Base-by-base conservation (phyloP, 2,329 filamentous ascomycete species). In the Calonectria montana region DNA sequence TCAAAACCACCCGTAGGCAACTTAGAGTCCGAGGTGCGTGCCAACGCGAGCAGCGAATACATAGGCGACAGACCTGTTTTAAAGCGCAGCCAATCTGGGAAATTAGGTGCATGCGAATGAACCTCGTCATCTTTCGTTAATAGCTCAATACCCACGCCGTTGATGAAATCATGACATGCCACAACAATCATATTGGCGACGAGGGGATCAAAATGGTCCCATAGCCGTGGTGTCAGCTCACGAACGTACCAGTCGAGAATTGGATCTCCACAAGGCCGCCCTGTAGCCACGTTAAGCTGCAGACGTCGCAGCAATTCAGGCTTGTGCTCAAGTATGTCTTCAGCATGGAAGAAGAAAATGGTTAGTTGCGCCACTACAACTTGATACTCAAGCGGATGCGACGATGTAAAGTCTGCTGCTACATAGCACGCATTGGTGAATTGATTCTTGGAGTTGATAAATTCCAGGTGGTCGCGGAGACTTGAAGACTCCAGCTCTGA, bases 51-150 rank as follows among this genome's bases (percentile, higher is more conserved):
- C 9, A 71, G 69, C 10, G 69, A 65, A 45, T 71, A 71, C 69
- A 71, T 71, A 35, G 69, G 69, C 16, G 69, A 71, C 21, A 71
- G 45, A 1, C 69, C 69, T 29, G 65, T 71, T 57, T 71, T 71
- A 57, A 68, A 71, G 47, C 69, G 69, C 29, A 71, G 21, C 69
- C 69, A 71, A 45, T 68, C 65, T 12, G 69, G 69, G 39, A 71
- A 71, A 15, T 50, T 50, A 23, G 57, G 55, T 10, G 69, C 64
- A 7, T 67, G n/a, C 25, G 16, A 39, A 37, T 65, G 23, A 18
- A 53, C 48, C 9, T 29, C 27, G 48, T 25, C 48, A 18, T 53
- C 48, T 4, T 16, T 31, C 9, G 48, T 53, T 0, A 53, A 27
- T 10, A 53, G 16, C 48, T 53, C 48, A 25, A 53, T 53, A 16